A percentile compares a stretch with the other conserved stretches of the same genome.
Evolutionary conservation across 257 asterid species (phyloP).

Genomic region (Euphrasia confusa): DNA sequence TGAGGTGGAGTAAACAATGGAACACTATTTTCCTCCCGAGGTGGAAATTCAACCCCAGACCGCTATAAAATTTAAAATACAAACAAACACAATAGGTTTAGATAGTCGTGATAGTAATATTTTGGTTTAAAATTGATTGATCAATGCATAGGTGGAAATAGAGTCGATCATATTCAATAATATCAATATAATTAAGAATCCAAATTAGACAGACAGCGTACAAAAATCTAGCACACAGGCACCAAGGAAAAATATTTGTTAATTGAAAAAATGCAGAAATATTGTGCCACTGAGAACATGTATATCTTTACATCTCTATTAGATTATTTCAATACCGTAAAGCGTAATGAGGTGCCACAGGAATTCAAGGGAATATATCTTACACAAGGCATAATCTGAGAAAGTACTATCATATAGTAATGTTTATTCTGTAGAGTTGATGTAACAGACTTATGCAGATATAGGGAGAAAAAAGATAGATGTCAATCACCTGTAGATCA

Average conservation of each 20-base stretch:
- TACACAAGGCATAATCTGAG: conserved; percentile 1
- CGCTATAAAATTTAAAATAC: conserved; percentile 43
- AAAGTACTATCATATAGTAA: conserved; percentile 4
- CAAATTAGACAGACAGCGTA: background rate
- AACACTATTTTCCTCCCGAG: conserved; percentile 76
- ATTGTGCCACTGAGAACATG: background rate
- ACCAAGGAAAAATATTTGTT: too few species aligned
- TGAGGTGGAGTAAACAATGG: conserved; percentile 94
- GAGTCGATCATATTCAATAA: too few species aligned
- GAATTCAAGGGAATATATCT: background rate
- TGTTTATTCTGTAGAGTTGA: background rate
- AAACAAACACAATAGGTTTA: conserved; percentile 12
- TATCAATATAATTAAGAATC: background rate
- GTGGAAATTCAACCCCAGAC: conserved; percentile 92
- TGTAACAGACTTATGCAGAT: background rate
- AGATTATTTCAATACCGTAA: background rate
- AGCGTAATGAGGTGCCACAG: background rate
- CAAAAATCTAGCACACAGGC: too few species aligned
- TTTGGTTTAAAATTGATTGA: too few species aligned
- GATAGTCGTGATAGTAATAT: background rate
- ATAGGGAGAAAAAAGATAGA: background rate
- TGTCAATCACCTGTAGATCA: conserved; percentile 69
- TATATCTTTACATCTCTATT: background rate
- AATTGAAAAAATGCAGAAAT: background rate
- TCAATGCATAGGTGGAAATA: background rate